phyloP scores from a whole-genome alignment of 2,329 filamentous ascomycete species.

The Claviceps spartinae region DNA sequence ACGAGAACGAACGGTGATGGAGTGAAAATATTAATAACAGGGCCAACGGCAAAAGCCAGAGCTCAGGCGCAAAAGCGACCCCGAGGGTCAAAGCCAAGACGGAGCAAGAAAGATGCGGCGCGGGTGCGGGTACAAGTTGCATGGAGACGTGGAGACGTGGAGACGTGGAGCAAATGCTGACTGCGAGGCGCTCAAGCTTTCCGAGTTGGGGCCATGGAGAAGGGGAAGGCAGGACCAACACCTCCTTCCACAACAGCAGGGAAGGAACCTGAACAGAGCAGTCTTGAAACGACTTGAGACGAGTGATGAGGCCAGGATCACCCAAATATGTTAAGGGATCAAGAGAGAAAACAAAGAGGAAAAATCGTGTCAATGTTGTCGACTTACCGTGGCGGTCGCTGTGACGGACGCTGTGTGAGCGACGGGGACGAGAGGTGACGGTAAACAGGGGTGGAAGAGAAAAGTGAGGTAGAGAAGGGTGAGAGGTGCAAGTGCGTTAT shows the following conservation, averaged over 20 bases:
- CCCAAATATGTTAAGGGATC: background rate
- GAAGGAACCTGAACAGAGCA: too few relatives aligned
- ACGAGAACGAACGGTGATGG: conserved; percentile 1
- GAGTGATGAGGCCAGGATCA: conserved; percentile 1
- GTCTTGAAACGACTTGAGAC: too few relatives aligned
- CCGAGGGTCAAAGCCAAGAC: background rate
- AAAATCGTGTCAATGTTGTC: conserved; percentile 3
- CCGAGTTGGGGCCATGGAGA: background rate
- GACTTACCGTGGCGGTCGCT: conserved; percentile 18
- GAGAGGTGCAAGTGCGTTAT: too few relatives aligned
- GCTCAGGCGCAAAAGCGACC: background rate
- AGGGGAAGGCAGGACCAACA: background rate
- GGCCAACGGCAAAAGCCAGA: conserved; percentile 10
- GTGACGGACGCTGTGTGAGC: background rate
- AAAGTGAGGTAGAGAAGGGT: too few relatives aligned
- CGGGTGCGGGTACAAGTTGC: conserved; percentile 4
- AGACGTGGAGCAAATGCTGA: background rate
- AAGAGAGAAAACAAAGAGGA: conserved; percentile 1
- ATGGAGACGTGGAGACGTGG: conserved; percentile 5
- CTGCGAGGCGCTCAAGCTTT: background rate
- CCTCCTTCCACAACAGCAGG: too few relatives aligned
- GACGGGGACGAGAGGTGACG: background rate
- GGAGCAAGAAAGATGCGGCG: conserved; percentile 3
- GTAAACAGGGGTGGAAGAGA: too few relatives aligned
- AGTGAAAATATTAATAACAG: conserved; percentile 3